Conservation (phyloP, 768 basidiomycete species). For the Pilatotrama ljubarskyi region DNA sequence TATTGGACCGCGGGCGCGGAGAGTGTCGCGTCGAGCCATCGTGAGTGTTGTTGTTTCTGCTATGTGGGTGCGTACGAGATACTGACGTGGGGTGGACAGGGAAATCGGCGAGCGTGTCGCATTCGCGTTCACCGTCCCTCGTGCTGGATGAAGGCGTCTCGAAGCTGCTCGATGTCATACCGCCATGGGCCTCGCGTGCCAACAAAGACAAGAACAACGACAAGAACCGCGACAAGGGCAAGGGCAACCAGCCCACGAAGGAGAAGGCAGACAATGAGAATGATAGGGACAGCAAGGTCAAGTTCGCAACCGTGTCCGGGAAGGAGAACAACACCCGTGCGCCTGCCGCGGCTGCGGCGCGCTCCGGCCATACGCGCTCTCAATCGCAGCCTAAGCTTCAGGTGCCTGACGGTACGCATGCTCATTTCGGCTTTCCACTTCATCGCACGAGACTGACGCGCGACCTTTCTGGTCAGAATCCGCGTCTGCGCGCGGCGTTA, state of each 20-base stretch:
- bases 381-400: conserved; percentile 39
- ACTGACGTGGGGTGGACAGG: conserved; percentile 26
- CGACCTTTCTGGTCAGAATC: too few relatives aligned
- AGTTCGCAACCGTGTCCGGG: conserved; percentile 5
- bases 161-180: conserved; percentile 36
- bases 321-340: conserved; percentile 13
- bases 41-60: conserved; percentile 36
- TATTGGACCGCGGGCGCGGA: conserved; percentile 54
- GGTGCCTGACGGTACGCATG: conserved; percentile 24
- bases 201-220: conserved; percentile 19
- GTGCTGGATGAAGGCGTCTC: conserved; percentile 34
- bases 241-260: conserved; percentile 12
- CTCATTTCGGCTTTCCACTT: too few relatives aligned
- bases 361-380: conserved; percentile 28
- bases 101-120: conserved; percentile 35
- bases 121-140: conserved; percentile 22
- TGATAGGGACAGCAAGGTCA: neutral
- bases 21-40: conserved; percentile 38
- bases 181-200: conserved; percentile 35
- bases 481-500: conserved; percentile 12
- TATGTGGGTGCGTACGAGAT: neutral
- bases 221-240: conserved; percentile 13
- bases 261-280: too few relatives aligned
- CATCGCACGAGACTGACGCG: too few relatives aligned
- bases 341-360: neutral